Evolutionary conservation across 129 eudicot species (phyloP), one percentile per base, ranked within the genome.

Genomic region (Helianthus tuberosus): DNA sequence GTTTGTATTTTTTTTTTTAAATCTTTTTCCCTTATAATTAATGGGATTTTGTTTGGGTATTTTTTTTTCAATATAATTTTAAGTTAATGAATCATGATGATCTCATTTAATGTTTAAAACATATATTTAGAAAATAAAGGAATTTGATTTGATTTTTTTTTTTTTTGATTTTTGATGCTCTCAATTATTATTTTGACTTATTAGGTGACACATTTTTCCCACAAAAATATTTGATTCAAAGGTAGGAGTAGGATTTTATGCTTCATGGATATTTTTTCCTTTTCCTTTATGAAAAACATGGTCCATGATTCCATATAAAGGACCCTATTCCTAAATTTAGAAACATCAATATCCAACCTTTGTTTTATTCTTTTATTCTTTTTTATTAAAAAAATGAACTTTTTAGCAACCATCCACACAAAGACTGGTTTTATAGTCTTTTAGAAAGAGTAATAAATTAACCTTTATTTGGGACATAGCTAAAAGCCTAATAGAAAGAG

Each of bases 201-300:
- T 15, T 16, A 16, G 4, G 47, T 43, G 47, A 43, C 11, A 8
- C 47, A 43, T 43, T 43, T 43, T 43, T 43, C 47, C 8, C 47
- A 43, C n/a, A 51, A 10, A 58, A 3, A 25, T 60, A 29, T 29
- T 61, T 61, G 66, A 32, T 61, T 61, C 66, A 32, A 61, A 61
- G 64, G 66, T 61, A 12, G 32, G 66, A 61, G 66, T 61, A 12
- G 32, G 66, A 61, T 61, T 61, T 61, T 32, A 32, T 61, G 20
- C 66, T 32, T 60, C 5, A 1, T 29, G 11, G 1, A 29, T 41
- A 10, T 20, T 29, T 10, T 60, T 29, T 29, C 4, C 66, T 35
- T 29, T 32, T 61, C 44, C 46, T 29, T 61, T 61, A 32, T 61
- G 66, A 29, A 29, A 5, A 61, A 13, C 23, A 61, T 61, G 66